Percentiles rank a stretch among this genome's conserved stretches.
Evolutionary conservation across 2,329 filamentous ascomycete species (phyloP).

Genomic region (Calonectria fujianensis): DNA sequence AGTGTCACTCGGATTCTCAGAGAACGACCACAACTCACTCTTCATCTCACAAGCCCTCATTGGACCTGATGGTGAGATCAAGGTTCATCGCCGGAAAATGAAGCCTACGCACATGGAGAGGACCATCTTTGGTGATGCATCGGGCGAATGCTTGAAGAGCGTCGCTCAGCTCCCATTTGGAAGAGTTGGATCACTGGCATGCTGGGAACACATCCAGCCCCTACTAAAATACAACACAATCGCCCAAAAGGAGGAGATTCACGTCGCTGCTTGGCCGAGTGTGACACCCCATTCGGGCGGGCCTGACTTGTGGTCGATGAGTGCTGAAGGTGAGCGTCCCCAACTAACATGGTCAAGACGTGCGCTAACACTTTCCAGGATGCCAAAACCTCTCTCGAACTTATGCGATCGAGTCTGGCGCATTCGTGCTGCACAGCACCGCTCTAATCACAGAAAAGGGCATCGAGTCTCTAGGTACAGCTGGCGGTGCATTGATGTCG

Average conservation of each 20-base stretch:
- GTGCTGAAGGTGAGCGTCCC: slow-evolving; percentile 22
- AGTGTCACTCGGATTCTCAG: slow-evolving; percentile 65
- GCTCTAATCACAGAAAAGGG: slow-evolving; percentile 26
- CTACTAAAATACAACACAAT: slow-evolving; percentile 66
- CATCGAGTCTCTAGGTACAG: slow-evolving; percentile 17
- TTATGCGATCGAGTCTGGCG: slow-evolving; percentile 34
- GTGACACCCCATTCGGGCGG: slow-evolving; percentile 24
- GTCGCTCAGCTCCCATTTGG: slow-evolving; percentile 62
- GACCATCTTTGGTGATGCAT: slow-evolving; percentile 67
- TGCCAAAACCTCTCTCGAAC: slow-evolving; percentile 30
- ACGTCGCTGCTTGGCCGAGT: slow-evolving; percentile 68
- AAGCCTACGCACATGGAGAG: slow-evolving; percentile 72
- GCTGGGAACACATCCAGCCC: slow-evolving; percentile 70
- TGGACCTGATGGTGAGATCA: slow-evolving; percentile 60
- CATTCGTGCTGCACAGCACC: slow-evolving; percentile 33
- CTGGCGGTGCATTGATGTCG: background rate
- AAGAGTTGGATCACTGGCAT: slow-evolving; percentile 64
- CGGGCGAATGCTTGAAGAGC: slow-evolving; percentile 59
- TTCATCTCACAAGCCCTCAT: slow-evolving; percentile 69
- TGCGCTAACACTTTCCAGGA: slow-evolving; percentile 1
- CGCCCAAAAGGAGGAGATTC: slow-evolving; percentile 64
- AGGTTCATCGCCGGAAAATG: slow-evolving; percentile 66
- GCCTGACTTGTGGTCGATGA: slow-evolving; percentile 31
- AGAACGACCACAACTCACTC: slow-evolving; percentile 59
- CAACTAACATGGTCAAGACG: no score